Evolutionary conservation across 345 rosid species (phyloP), one percentile per base, ranked within the genome.

Genomic region (Excoecaria cochinchinensis): DNA sequence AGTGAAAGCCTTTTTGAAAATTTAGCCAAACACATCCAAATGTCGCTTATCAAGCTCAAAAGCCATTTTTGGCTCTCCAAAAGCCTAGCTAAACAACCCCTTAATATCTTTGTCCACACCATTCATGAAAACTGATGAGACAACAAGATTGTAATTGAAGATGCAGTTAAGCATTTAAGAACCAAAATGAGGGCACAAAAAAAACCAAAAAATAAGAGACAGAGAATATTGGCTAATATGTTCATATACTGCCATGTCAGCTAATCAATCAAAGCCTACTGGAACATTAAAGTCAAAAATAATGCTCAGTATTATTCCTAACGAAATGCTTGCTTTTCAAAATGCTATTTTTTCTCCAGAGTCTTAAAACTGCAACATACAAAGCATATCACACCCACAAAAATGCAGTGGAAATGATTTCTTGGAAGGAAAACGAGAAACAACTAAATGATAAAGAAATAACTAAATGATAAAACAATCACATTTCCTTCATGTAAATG

Each of bases 391-490:
- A 70, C 62, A 2, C 31, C 24, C 1, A 24, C 56, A 13, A 67
- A 31, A 48, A 52, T 68, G 59, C 13, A 69, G 51, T 19, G 53
- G 4, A 4, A 12, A 52, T 31, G 42, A 52, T 36, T 13, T 56
- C 74, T 25, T 15, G 25, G 25, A 63, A 67, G 64, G 47, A 72
- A 73, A 14, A 8, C 10, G 38, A 70, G 25, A 69, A 73, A 47
- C 53, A 56, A 31, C 56, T 58, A 70, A 77, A 53, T n/a, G n/a
- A n/a, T n/a, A n/a, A n/a, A n/a, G n/a, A n/a, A n/a, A n/a, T n/a
- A n/a, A n/a, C n/a, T n/a, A n/a, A n/a, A n/a, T 61, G 42, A 74
- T 62, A 42, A 76, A 66, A 40, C 40, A 31, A 69, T 46, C 25
- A 67, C 38, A 14, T 47, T 67, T 40, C 52, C 14, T 14, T 52